A percentile compares a stretch with the other conserved stretches of the same genome.
Evolutionary conservation across 805 yeast genomes (phyloP).

Genomic region (Yamadazyma phyllophila): DNA sequence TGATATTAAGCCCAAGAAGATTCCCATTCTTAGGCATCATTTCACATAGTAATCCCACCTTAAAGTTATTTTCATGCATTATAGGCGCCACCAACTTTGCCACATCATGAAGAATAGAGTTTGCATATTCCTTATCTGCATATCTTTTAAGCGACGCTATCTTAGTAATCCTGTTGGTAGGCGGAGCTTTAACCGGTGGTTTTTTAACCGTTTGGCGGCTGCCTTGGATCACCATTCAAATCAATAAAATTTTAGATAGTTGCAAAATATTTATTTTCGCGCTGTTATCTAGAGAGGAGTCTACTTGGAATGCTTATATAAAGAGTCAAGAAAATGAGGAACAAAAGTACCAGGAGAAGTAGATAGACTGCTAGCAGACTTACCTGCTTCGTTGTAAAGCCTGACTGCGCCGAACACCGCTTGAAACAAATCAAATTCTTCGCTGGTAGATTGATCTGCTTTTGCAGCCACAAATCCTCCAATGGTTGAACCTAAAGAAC

Average conservation of each 20-base stretch:
- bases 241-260: neutral
- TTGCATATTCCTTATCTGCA: slow-evolving; percentile 38
- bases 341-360: slow-evolving; percentile 58
- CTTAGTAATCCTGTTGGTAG: slow-evolving; percentile 32
- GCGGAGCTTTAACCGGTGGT: slow-evolving; percentile 26
- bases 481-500: slow-evolving; percentile 73
- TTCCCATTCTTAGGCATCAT: slow-evolving; percentile 70
- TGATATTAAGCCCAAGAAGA: slow-evolving; percentile 80
- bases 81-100: slow-evolving; percentile 75
- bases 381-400: slow-evolving; percentile 63
- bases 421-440: slow-evolving; percentile 27
- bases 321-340: slow-evolving; percentile 44
- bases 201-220: neutral
- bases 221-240: slow-evolving; percentile 12
- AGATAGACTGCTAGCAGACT: slow-evolving; percentile 40
- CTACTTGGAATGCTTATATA: slow-evolving; percentile 14
- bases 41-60: slow-evolving; percentile 69
- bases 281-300: neutral
- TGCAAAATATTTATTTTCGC: slow-evolving; percentile 1
- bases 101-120: slow-evolving; percentile 59
- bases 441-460: slow-evolving; percentile 19
- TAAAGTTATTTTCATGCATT: slow-evolving; percentile 64
- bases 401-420: slow-evolving; percentile 56
- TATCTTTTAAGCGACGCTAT: slow-evolving; percentile 38
- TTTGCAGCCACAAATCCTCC: slow-evolving; percentile 54